Base-by-base conservation (phyloP, 2,329 filamentous ascomycete genomes). In the Grosmannia penicillata region DNA sequence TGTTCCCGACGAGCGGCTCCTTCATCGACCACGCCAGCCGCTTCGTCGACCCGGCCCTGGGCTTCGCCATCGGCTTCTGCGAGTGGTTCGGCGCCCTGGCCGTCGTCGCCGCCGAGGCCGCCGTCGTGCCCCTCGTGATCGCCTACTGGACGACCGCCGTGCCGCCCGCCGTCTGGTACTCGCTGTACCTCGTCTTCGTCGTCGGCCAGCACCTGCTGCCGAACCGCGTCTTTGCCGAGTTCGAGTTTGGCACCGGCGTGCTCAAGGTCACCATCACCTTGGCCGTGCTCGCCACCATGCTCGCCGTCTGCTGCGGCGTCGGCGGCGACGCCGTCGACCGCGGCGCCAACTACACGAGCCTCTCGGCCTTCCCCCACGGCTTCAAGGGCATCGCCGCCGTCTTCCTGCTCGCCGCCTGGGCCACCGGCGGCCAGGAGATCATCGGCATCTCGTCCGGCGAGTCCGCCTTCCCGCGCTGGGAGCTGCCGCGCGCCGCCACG, bases 391-490 rank as follows among this genome's bases (percentile, higher is more conserved):
- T 87, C 52, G 63, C 83, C 22, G 28, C 42, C 1, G 83, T 89
- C 54, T 83, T 86, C 58, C 85, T 77, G 70, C 75, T 87, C 48
- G 76, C 79, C 6, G 86, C 28, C 38, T 82, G 31, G 80, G 80
- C 30, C 83, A 86, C 61, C 69, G 83, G 61, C 76, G 43, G 43
- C 13, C 43, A 45, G 30, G 43, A 45, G 18, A 45, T 87, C 52
- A 82, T 86, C 48, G 74, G 69, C 46, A 79, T 85, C 48, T 81
- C 43, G 7, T 39, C 36, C 4, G 43, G 43, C 35, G 43, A 44
- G 35, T 44, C 43, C 11, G 35, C 36, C 19, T 42, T 44, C 15
- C 44, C 44, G n/a, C 44, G 44, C 40, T 44, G 42, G 44, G 42
- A 46, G 33, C 42, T 46, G 32, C 44, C 44, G 13, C 44, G 44